A percentile compares a stretch with the other conserved stretches of the same genome.
Evolutionary conservation across 2,329 filamentous ascomycete species (phyloP).

Genomic region (Phyllosticta citriasiana): DNA sequence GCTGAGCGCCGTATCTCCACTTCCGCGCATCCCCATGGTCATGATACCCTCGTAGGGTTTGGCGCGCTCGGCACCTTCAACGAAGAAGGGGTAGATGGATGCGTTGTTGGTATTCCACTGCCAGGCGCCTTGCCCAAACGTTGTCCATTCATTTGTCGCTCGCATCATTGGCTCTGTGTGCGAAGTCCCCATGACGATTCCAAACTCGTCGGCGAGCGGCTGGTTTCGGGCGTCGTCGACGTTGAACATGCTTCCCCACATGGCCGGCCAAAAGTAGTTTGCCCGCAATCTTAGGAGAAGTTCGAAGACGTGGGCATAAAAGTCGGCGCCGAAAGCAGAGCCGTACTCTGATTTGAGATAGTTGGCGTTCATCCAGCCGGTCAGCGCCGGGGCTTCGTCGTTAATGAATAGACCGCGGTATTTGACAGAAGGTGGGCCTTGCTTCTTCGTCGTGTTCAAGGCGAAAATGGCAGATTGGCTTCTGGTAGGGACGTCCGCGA

Average conservation of each 20-base stretch:
- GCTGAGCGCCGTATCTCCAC: slow-evolving; percentile 55
- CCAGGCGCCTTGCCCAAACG: slow-evolving; percentile 50
- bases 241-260: slow-evolving; percentile 63
- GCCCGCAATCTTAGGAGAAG: slow-evolving; percentile 58
- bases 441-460: slow-evolving; percentile 43
- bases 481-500: slow-evolving; percentile 51
- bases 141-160: slow-evolving; percentile 42
- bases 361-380: slow-evolving; percentile 54
- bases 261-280: slow-evolving; percentile 67
- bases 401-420: slow-evolving; percentile 64
- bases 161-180: slow-evolving; percentile 65
- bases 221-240: slow-evolving; percentile 61
- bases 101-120: slow-evolving; percentile 60
- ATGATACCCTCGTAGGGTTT: slow-evolving; percentile 57
- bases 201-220: slow-evolving; percentile 61
- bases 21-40: slow-evolving; percentile 60
- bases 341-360: slow-evolving; percentile 32
- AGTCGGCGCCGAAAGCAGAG: slow-evolving; percentile 41
- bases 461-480: slow-evolving; percentile 46
- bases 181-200: slow-evolving; percentile 61
- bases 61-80: slow-evolving; percentile 54
- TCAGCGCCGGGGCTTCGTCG: slow-evolving; percentile 58
- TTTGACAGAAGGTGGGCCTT: slow-evolving; percentile 52
- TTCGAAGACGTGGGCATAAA: slow-evolving; percentile 62
- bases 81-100: slow-evolving; percentile 59